These are phyloP conservation scores for Fennellomyces sp. DNA, from an alignment of 371 early-diverging fungal genomes.

Conservation along the genomic window DNA sequence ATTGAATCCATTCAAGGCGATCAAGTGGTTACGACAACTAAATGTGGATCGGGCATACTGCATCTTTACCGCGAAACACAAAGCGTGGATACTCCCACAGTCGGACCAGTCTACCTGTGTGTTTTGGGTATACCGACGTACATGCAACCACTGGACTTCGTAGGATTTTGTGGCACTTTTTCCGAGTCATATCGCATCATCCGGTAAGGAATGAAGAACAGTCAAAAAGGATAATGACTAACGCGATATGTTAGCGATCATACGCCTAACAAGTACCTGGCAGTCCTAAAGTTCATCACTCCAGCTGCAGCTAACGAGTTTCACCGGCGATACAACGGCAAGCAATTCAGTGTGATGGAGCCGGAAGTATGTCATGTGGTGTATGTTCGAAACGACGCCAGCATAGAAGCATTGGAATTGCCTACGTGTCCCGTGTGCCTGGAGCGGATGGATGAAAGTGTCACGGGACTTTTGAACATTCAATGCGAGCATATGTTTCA, in stretches of 20 bases:
- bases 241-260: slow-evolving; percentile 56
- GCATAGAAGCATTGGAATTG: slow-evolving; percentile 55
- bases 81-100: slow-evolving; percentile 34
- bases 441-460: slow-evolving; percentile 88
- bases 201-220: slow-evolving; percentile 50
- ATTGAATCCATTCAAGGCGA: background rate
- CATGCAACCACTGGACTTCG: slow-evolving; percentile 84
- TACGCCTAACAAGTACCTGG: slow-evolving; percentile 65
- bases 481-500: slow-evolving; percentile 94
- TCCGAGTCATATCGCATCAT: slow-evolving; percentile 74
- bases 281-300: slow-evolving; percentile 74
- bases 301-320: slow-evolving; percentile 64
- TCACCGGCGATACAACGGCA: slow-evolving; percentile 77
- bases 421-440: slow-evolving; percentile 96
- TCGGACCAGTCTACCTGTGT: slow-evolving; percentile 61
- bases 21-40: background rate
- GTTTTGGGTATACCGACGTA: slow-evolving; percentile 88
- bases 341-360: slow-evolving; percentile 83
- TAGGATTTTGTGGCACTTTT: slow-evolving; percentile 62
- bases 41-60: slow-evolving; percentile 58
- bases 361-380: slow-evolving; percentile 80
- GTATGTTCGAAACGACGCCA: slow-evolving; percentile 55
- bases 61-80: slow-evolving; percentile 67
- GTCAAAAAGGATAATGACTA: background rate
- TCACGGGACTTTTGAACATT: slow-evolving; percentile 87